Base-by-base conservation (phyloP, 495 filamentous ascomycete species). In the Penicillium tannophilum region DNA sequence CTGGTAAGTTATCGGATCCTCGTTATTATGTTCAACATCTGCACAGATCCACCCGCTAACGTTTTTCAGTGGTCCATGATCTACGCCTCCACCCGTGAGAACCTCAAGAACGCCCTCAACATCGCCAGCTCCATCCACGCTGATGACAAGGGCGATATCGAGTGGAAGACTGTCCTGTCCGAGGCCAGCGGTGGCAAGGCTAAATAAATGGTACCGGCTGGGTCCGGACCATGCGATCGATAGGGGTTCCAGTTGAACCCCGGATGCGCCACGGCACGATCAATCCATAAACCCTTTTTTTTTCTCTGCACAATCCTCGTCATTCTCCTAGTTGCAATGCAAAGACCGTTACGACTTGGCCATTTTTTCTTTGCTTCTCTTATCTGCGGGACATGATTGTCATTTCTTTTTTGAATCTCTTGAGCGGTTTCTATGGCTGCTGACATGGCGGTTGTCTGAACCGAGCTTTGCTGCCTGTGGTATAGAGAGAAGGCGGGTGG, bases 11-110 rank as follows among this genome's bases (percentile, higher is more conserved):
- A 23, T 24, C 24, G 14, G 1, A 54, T n/a, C n/a, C 17, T 10
- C 10, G 4, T 35, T 10, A 42, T 36, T 41, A 23, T 3, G 19
- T 1, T 36, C 2, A 5, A 41, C 14, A 16, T 17, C 5, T 41
- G 17, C 16, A 4, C 39, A 6, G 3, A 54, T 30, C 28, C 7
- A 43, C 39, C 9, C 0, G 42, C n/a, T 56, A 56, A 56, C 20
- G 14, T 39, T 8, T 19, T 4, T 0, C 44, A 80, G 77, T 76
- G 67, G 73, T 76, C 91, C 77, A 98, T 97, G 95, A 84, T 96
- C 65, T 98, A 97, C 86, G 91, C 93, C 70, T 91, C 91, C 53
- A 98, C 93, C 70, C 95, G 95, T 75, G 92, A 96, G 66, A 85
- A 85, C 57, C 82, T 98, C 64, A 97, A 95, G 82, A 89, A 88